Evolutionary conservation across 164 flowering plant genomes (phyloP).

Genomic region (Sextonia rubra): DNA sequence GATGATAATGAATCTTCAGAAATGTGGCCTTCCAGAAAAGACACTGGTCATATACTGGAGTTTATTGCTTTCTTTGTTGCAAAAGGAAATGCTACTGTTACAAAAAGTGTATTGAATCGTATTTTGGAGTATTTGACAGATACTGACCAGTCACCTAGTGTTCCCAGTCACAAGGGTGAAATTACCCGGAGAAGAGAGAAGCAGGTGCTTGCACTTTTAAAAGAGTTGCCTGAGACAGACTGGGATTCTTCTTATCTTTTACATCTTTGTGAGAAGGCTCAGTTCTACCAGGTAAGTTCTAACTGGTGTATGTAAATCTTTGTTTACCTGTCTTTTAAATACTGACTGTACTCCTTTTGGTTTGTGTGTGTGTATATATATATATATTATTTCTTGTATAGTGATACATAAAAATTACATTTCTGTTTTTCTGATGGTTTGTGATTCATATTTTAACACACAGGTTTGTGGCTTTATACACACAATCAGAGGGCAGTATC

Average conservation of each 20-base stretch:
- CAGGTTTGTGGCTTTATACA: slow-evolving; percentile 92
- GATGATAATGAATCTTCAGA: slow-evolving; percentile 29
- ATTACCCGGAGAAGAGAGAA: slow-evolving; percentile 57
- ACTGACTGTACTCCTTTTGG: neutral
- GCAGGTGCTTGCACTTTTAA: slow-evolving; percentile 67
- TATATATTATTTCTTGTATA: neutral
- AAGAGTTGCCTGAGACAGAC: slow-evolving; percentile 57
- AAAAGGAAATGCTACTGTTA: slow-evolving; percentile 43
- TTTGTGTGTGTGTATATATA: no score
- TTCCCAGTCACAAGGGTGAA: slow-evolving; percentile 19
- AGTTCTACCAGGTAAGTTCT: slow-evolving; percentile 67
- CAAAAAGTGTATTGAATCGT: slow-evolving; percentile 46
- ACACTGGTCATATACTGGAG: slow-evolving; percentile 57
- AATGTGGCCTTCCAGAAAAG: slow-evolving; percentile 77
- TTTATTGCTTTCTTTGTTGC: slow-evolving; percentile 74
- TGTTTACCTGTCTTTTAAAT: neutral
- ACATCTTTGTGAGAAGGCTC: slow-evolving; percentile 64
- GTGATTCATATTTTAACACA: slow-evolving; percentile 10
- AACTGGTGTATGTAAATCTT: slow-evolving; percentile 2
- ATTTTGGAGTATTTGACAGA: slow-evolving; percentile 71
- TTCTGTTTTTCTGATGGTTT: neutral
- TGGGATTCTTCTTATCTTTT: slow-evolving; percentile 68
- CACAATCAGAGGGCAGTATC: slow-evolving; percentile 44
- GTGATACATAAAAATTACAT: neutral
- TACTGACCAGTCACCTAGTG: slow-evolving; percentile 17